Evolutionary conservation across 164 flowering plant genomes (phyloP).

Genomic region (Malania oleifera): DNA sequence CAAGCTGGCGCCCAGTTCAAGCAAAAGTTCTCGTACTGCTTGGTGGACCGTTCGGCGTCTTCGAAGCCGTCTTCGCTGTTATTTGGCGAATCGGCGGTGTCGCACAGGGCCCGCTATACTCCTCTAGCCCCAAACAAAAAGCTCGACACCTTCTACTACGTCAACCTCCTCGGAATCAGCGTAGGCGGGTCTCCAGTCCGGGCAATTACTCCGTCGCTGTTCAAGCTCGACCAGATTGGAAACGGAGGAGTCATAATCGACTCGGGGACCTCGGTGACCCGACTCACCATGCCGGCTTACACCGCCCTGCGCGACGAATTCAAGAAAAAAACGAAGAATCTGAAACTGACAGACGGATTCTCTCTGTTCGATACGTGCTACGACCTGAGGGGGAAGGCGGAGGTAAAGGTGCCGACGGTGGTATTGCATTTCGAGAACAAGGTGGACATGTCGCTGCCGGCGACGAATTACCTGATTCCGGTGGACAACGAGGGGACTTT

Average conservation of each 20-base stretch:
- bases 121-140: slow-evolving; percentile 63
- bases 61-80: slow-evolving; percentile 59
- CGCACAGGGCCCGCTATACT: slow-evolving; percentile 63
- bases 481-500: slow-evolving; percentile 62
- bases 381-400: slow-evolving; percentile 65
- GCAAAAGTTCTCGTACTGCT: slow-evolving; percentile 79
- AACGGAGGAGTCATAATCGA: slow-evolving; percentile 93
- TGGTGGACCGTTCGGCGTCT: slow-evolving; percentile 71
- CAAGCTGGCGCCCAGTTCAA: slow-evolving; percentile 64
- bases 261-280: slow-evolving; percentile 94
- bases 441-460: slow-evolving; percentile 79
- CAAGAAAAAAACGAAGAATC: slow-evolving; percentile 43
- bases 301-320: slow-evolving; percentile 69
- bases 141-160: slow-evolving; percentile 87
- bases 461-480: slow-evolving; percentile 82
- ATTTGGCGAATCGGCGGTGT: slow-evolving; percentile 59
- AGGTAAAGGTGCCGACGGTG: slow-evolving; percentile 92
- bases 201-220: slow-evolving; percentile 46
- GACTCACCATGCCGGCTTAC: slow-evolving; percentile 78
- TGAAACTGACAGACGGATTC: slow-evolving; percentile 52
- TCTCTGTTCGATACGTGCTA: slow-evolving; percentile 91
- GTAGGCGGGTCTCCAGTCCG: slow-evolving; percentile 77
- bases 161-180: slow-evolving; percentile 66
- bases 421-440: slow-evolving; percentile 70
- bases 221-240: slow-evolving; percentile 61